These are phyloP conservation scores for Cladophialophora carrionii DNA, from an alignment of 2,329 filamentous ascomycete species.

Conservation along the genomic window DNA sequence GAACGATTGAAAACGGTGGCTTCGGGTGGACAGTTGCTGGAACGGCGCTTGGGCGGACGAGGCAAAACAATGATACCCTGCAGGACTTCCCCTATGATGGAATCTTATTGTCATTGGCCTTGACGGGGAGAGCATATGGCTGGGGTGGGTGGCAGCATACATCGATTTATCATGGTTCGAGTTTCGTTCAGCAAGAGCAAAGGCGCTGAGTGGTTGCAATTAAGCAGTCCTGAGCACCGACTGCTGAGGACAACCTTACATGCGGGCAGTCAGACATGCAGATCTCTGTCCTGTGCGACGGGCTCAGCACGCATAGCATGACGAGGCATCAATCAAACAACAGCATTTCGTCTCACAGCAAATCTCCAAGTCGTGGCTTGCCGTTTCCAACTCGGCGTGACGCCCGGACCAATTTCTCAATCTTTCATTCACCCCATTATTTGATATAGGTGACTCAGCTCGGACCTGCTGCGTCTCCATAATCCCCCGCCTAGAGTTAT, in stretches of 20 bases:
- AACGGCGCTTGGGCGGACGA: neutral
- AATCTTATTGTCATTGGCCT: neutral
- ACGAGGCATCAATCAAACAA: neutral
- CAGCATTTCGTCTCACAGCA: neutral
- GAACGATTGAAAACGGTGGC: neutral
- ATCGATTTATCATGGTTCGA: neutral
- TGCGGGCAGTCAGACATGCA: neutral
- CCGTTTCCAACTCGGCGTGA: neutral
- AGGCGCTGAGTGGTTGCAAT: neutral
- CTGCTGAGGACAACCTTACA: neutral
- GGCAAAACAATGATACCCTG: neutral
- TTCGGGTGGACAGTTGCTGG: neutral
- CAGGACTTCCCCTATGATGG: neutral
- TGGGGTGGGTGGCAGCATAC: neutral
- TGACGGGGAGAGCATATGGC: neutral
- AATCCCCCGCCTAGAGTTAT: neutral
- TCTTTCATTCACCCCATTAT: neutral
- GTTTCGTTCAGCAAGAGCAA: neutral
- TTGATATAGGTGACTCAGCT: neutral
- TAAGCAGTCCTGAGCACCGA: neutral
- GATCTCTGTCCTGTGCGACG: neutral
- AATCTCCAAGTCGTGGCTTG: neutral
- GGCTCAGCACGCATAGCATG: neutral
- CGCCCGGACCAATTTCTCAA: too few relatives aligned
- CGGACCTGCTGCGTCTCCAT: neutral